A percentile compares a stretch with the other conserved stretches of the same genome.
phyloP scores from a whole-genome alignment of 129 eudicot species.

The Flaveria linearis region DNA sequence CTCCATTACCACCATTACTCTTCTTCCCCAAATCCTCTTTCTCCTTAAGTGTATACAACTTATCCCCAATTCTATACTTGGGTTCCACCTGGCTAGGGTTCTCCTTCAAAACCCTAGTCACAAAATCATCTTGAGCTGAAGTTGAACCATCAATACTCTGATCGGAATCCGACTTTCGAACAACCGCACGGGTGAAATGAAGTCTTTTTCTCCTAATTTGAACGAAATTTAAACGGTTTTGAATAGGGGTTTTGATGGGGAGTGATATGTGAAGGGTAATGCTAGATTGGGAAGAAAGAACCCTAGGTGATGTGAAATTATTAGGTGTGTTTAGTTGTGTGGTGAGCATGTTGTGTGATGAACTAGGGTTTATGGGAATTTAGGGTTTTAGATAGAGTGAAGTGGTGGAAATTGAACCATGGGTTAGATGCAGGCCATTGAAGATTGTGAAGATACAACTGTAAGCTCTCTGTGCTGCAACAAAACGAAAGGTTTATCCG shows the following conservation, averaged over 20 bases:
- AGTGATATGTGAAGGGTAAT: slow-evolving; percentile 32
- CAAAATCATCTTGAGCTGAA: slow-evolving; percentile 62
- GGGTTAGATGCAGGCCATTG: slow-evolving; percentile 20
- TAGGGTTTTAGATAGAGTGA: slow-evolving; percentile 36
- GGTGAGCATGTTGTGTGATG: slow-evolving; percentile 28
- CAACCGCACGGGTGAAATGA: slow-evolving; percentile 32
- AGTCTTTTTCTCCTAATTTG: slow-evolving; percentile 26
- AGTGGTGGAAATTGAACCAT: slow-evolving; percentile 5
- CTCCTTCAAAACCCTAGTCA: slow-evolving; percentile 75
- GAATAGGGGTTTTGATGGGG: slow-evolving; percentile 29
- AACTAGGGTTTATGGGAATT: slow-evolving; percentile 38
- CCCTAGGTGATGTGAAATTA: slow-evolving; percentile 26
- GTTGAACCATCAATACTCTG: slow-evolving; percentile 18
- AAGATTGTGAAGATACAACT: slow-evolving; percentile 14
- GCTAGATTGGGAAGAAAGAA: slow-evolving; percentile 27
- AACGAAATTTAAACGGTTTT: slow-evolving; percentile 2
- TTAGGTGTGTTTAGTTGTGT: slow-evolving; percentile 25
- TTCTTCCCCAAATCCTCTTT: slow-evolving; percentile 43
- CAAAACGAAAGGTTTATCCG: slow-evolving; percentile 30
- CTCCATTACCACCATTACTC: slow-evolving; percentile 35
- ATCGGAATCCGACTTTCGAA: slow-evolving; percentile 37
- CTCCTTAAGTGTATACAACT: slow-evolving; percentile 64
- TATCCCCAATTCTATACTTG: slow-evolving; percentile 59
- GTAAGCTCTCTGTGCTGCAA: slow-evolving; percentile 22
- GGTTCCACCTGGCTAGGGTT: slow-evolving; percentile 89